phyloP scores from a whole-genome alignment of 2,329 filamentous ascomycete species.

The Westerdykella aurantiaca region DNA sequence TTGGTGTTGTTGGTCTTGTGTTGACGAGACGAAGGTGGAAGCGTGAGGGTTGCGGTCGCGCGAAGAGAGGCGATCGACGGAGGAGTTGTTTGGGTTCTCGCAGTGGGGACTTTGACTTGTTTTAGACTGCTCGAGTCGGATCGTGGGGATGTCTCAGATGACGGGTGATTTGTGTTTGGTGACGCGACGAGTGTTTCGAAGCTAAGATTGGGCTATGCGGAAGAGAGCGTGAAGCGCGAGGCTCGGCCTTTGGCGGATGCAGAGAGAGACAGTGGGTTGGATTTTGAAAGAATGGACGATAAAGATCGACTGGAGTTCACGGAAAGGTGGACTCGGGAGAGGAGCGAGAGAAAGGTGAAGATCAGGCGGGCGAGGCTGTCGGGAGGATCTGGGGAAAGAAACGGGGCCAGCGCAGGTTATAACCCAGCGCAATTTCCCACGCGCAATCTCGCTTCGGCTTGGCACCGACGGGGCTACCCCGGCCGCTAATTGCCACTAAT shows the following conservation, averaged over 20 bases:
- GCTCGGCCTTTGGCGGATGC: background rate
- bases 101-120: conserved; percentile 6
- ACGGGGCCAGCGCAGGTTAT: too few relatives aligned
- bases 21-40: background rate
- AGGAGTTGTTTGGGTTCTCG: conserved; percentile 2
- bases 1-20: conserved; percentile 4
- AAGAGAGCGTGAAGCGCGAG: background rate
- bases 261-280: conserved; percentile 4
- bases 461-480: too few relatives aligned
- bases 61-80: conserved; percentile 1
- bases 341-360: too few relatives aligned
- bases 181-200: background rate
- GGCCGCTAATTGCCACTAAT: too few relatives aligned
- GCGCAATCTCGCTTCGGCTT: too few relatives aligned
- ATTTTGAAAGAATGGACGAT: background rate
- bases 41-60: background rate
- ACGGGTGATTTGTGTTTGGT: background rate
- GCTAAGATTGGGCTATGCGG: too few relatives aligned
- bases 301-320: too few relatives aligned
- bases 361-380: too few relatives aligned
- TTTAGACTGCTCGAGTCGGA: background rate
- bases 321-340: too few relatives aligned
- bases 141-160: conserved; percentile 1
- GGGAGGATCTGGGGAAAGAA: too few relatives aligned
- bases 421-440: too few relatives aligned